Conservation (phyloP, 768 basidiomycete genomes). For the Pleurotus giganteus region DNA sequence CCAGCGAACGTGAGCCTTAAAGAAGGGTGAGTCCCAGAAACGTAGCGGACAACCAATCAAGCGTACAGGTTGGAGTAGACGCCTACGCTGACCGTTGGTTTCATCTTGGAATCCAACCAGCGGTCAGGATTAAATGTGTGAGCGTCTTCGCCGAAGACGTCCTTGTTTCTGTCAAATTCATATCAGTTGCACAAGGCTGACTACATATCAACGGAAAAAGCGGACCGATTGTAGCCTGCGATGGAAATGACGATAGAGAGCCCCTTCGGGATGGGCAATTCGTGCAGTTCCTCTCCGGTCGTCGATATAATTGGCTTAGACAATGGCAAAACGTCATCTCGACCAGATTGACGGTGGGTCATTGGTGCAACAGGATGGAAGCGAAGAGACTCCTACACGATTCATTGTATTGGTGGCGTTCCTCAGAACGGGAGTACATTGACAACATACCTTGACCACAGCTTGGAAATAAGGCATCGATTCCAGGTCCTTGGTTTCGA, state of each 20-base stretch:
- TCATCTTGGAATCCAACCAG: slow-evolving; percentile 6
- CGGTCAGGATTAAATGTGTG: not conserved
- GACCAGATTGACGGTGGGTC: slow-evolving; percentile 21
- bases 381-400: slow-evolving; percentile 27
- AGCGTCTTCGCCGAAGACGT: slow-evolving; percentile 4
- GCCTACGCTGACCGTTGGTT: slow-evolving; percentile 24
- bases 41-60: no score
- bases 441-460: slow-evolving; percentile 30
- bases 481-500: slow-evolving; percentile 29
- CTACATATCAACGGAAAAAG: not conserved
- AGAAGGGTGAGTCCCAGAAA: not conserved
- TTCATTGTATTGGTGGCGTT: not conserved
- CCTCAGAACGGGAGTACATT: not conserved
- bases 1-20: slow-evolving; percentile 24
- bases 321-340: slow-evolving; percentile 32
- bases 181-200: not conserved
- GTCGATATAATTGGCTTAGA: slow-evolving; percentile 23
- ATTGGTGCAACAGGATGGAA: slow-evolving; percentile 28
- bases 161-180: not conserved
- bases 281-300: slow-evolving; percentile 17
- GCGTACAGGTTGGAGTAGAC: slow-evolving; percentile 33
- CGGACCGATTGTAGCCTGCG: slow-evolving; percentile 29
- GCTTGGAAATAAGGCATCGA: slow-evolving; percentile 29
- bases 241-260: slow-evolving; percentile 14
- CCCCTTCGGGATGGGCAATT: slow-evolving; percentile 20